phyloP scores from a whole-genome alignment of 257 asterid genomes.

The Ballota nigra region DNA sequence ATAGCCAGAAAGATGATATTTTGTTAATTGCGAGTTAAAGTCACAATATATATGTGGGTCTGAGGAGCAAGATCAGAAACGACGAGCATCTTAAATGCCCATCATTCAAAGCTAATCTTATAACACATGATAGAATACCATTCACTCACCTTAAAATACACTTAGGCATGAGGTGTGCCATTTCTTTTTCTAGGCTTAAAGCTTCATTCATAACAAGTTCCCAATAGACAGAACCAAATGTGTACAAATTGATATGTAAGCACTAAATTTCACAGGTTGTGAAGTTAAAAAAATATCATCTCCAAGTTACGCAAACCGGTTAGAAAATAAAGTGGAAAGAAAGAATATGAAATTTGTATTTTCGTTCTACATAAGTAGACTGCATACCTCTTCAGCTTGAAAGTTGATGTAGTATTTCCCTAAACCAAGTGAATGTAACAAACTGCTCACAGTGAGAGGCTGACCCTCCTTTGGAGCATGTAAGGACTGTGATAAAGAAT shows the following conservation, averaged over 20 bases:
- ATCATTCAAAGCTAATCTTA: background rate
- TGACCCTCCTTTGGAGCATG: slow-evolving; percentile 38
- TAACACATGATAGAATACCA: background rate
- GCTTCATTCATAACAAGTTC: background rate
- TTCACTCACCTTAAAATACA: background rate
- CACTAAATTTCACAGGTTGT: background rate
- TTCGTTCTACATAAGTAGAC: background rate
- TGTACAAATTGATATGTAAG: background rate
- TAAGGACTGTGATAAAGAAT: slow-evolving; percentile 14
- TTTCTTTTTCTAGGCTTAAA: background rate
- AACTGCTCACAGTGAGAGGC: slow-evolving; percentile 47
- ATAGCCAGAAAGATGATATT: background rate
- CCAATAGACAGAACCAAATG: background rate
- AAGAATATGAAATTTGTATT: background rate
- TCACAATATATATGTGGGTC: background rate
- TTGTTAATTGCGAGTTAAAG: background rate
- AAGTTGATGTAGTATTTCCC: slow-evolving; percentile 61
- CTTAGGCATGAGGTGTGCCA: background rate
- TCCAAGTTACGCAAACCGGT: background rate
- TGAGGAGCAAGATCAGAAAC: background rate
- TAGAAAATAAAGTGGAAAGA: background rate
- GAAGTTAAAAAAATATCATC: background rate
- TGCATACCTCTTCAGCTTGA: slow-evolving; percentile 76
- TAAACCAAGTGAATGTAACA: slow-evolving; percentile 61
- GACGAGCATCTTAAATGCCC: background rate